Evolutionary conservation across 306 rosid genomes (phyloP), one percentile per base, ranked within the genome.

Genomic region (Lathyrus sativus): DNA sequence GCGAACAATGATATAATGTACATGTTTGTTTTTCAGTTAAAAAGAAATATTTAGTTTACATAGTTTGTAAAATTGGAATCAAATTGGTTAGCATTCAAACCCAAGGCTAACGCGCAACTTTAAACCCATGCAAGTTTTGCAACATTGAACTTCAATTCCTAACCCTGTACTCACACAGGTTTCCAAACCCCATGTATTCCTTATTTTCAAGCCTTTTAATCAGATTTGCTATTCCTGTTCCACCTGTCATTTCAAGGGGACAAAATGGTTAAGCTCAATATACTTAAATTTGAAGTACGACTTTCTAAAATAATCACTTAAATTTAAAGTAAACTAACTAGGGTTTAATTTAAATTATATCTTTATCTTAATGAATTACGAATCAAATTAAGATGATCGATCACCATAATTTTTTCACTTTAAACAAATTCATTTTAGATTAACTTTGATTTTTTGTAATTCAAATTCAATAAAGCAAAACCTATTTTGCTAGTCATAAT

Each of bases 141-240:
- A 12, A 12, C 50, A 10, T 18, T 15, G 3, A 31, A 29, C 41
- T 61, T 53, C 4, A 76, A 42, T 14, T 53, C 57, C 66, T 53
- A 43, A 62, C 71, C 15, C 17, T 38, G 42, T 26, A 26, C 3
- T 15, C 14, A 49, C 93, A 85, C 19, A 87, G 79, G 66, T 69
- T 77, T 73, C 61, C 90, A 68, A 87, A 87, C 1, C 85, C 83
- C 95, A 83, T 81, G 64, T 73, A 75, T 62, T 77, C 87, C 63
- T 79, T 78, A 31, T 81, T 77, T 65, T 82, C 85, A 78, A 81
- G 28, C 76, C 78, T 84, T 62, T 74, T 39, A 50, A 85, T 76
- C 80, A 88, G 66, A 54, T 78, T 77, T 67, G 87, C 85, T 74
- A 85, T 88, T 55, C 91, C 95, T 65, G 80, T 86, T 39, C 89